These are phyloP conservation scores for Hemisphaericaspora xylofermentans DNA, from an alignment of 1,139 yeast genomes.

Conservation along the genomic window DNA sequence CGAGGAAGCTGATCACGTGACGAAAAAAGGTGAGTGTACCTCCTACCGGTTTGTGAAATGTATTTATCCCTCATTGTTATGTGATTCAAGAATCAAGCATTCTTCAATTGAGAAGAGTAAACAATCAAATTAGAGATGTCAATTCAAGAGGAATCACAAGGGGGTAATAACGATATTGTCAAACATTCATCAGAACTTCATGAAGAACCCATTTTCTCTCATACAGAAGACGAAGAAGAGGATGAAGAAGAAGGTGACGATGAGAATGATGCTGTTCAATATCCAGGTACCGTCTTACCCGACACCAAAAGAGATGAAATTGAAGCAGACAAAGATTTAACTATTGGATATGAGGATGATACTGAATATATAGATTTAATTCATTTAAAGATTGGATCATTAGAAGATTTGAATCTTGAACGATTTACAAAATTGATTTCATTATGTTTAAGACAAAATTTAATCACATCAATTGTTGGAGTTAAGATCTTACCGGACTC, in stretches of 20 bases:
- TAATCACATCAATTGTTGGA: slow-evolving; percentile 70
- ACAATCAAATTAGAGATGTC: background rate
- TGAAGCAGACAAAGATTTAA: slow-evolving; percentile 57
- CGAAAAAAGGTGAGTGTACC: too few species aligned
- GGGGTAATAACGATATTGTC: background rate
- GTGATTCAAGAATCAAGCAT: background rate
- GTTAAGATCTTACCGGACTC: slow-evolving; percentile 59
- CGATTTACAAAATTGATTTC: slow-evolving; percentile 59
- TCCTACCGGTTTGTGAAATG: too few species aligned
- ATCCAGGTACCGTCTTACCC: slow-evolving; percentile 53
- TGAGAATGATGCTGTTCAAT: slow-evolving; percentile 34
- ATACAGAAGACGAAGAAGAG: slow-evolving; percentile 28
- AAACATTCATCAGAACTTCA: background rate
- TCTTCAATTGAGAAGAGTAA: too few species aligned
- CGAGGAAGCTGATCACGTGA: too few species aligned
- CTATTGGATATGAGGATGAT: slow-evolving; percentile 61
- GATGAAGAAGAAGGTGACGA: slow-evolving; percentile 28
- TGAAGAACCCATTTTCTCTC: slow-evolving; percentile 10
- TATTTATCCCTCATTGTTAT: too few species aligned
- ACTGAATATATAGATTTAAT: slow-evolving; percentile 70
- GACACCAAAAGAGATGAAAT: slow-evolving; percentile 50
- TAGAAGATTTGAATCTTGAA: slow-evolving; percentile 62
- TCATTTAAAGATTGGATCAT: slow-evolving; percentile 70
- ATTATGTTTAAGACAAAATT: slow-evolving; percentile 81
- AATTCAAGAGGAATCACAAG: background rate